Evolutionary conservation across 164 flowering plant genomes (phyloP).

Genomic region (Nymphaea colorata): DNA sequence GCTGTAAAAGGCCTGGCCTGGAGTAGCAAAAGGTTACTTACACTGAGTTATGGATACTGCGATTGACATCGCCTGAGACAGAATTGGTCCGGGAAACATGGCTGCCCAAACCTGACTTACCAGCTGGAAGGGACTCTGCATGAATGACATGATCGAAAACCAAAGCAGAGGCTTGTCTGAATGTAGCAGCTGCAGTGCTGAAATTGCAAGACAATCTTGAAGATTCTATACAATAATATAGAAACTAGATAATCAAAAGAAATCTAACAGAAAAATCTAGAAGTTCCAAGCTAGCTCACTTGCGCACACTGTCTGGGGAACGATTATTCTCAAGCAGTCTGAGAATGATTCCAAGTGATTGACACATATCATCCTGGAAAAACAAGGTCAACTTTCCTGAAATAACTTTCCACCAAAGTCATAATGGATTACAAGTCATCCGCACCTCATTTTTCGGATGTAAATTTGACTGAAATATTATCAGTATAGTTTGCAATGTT

Average conservation of each 20-base stretch:
- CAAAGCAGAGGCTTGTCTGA: slow-evolving; percentile 96
- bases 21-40: slow-evolving; percentile 21
- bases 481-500: slow-evolving; percentile 84
- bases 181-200: slow-evolving; percentile 99
- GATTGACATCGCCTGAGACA: slow-evolving; percentile 70
- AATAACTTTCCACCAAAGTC: neutral
- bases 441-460: slow-evolving; percentile 88
- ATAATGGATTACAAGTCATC: neutral
- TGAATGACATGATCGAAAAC: slow-evolving; percentile 77
- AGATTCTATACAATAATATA: neutral
- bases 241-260: slow-evolving; percentile 2
- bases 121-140: slow-evolving; percentile 77
- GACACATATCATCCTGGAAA: slow-evolving; percentile 71
- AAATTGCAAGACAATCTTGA: neutral
- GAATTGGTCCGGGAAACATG: slow-evolving; percentile 54
- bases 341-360: slow-evolving; percentile 82
- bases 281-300: slow-evolving; percentile 38
- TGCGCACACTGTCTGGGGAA: slow-evolving; percentile 85
- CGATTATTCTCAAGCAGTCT: slow-evolving; percentile 79
- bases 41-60: slow-evolving; percentile 63
- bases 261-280: neutral
- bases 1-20: no score
- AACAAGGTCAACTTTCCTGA: neutral
- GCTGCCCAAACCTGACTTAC: slow-evolving; percentile 54
- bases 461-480: slow-evolving; percentile 81